phyloP scores from a whole-genome alignment of 352 stramenopile species.

The Plasmopara viticola region DNA sequence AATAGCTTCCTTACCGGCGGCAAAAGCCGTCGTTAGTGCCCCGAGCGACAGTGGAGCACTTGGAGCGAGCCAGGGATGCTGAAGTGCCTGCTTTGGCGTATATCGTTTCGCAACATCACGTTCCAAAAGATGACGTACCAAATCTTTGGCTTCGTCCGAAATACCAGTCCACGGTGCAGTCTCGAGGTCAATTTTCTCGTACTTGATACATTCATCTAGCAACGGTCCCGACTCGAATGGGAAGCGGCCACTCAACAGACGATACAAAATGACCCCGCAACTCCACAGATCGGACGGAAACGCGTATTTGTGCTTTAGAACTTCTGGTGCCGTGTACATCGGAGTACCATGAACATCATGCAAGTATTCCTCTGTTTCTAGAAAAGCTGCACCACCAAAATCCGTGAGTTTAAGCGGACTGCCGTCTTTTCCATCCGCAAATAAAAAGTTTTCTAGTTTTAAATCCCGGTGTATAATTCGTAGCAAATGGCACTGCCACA shows the following conservation, averaged over 20 bases:
- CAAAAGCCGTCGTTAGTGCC: conserved; percentile 16
- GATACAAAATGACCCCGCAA: conserved; percentile 72
- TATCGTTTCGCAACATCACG: conserved; percentile 36
- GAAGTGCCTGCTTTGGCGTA: conserved; percentile 53
- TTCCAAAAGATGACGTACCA: conserved; percentile 43
- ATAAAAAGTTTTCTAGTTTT: conserved; percentile 81
- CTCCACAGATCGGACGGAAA: conserved; percentile 76
- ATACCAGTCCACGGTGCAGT: conserved; percentile 42
- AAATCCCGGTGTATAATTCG: conserved; percentile 67
- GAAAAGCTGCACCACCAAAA: conserved; percentile 64
- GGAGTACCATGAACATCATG: conserved; percentile 56
- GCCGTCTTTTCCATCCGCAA: conserved; percentile 45
- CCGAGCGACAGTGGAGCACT: conserved; percentile 11
- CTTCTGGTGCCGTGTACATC: conserved; percentile 68
- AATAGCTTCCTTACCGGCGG: conserved; percentile 19
- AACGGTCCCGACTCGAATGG: conserved; percentile 54
- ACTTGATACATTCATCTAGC: conserved; percentile 56
- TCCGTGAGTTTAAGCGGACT: conserved; percentile 75
- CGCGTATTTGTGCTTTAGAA: conserved; percentile 53
- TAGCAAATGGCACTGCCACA: conserved; percentile 74
- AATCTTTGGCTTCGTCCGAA: conserved; percentile 50
- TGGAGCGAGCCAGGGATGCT: conserved; percentile 53
- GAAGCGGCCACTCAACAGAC: conserved; percentile 52
- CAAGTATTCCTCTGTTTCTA: conserved; percentile 34
- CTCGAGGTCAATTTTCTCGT: conserved; percentile 51